Evolutionary conservation across 768 basidiomycete genomes (phyloP), one percentile per base, ranked within the genome.

Genomic region (Hemileccinum rubropunctum): DNA sequence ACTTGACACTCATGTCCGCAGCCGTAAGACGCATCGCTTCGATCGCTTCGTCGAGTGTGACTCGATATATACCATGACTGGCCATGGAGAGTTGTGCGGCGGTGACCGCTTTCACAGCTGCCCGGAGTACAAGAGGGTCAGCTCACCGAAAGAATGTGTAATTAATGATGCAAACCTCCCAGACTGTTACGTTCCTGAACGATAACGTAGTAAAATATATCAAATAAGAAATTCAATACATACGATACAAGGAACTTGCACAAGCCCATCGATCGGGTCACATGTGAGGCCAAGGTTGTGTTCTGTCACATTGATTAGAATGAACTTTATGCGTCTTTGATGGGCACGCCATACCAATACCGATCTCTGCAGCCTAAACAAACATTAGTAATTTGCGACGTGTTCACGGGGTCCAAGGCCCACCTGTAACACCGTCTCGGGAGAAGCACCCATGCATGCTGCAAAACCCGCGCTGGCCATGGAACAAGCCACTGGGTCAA

Each of bases 381-480:
- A 52, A 41, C 9, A n/a, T 49, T 28, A 38, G 18, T 21, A 9
- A 17, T n/a, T 5, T 34, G 9, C 21, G 28, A 30, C 11, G 6
- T 36, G 26, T 12, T 15, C n/a, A 49, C 5, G 40, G 13, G 23
- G 30, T 18, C 36, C 9, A 47, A 34, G 4, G 57, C 71, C 48
- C 49, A 83, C 85, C 72, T 91, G 89, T 14, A 91, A 70, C 5
- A 91, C 83, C 10, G 84, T 91, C 66, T 91, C 89, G 9, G 90
- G 90, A 2, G 86, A 80, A 35, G 86, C 90, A 51, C 95, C 95
- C 86, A 97, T 88, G 63, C 91, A 95, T 6, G 95, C 95, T 4
- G 91, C 88, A 62, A 95, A 95, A 0, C 90, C 95, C 40, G 86
- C 93, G 47, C 86, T 86, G 0, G 94, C 95, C 95, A 98, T 98